Conservation (phyloP, 73 alveolate genomes). For the Diophrys appendiculata region DNA sequence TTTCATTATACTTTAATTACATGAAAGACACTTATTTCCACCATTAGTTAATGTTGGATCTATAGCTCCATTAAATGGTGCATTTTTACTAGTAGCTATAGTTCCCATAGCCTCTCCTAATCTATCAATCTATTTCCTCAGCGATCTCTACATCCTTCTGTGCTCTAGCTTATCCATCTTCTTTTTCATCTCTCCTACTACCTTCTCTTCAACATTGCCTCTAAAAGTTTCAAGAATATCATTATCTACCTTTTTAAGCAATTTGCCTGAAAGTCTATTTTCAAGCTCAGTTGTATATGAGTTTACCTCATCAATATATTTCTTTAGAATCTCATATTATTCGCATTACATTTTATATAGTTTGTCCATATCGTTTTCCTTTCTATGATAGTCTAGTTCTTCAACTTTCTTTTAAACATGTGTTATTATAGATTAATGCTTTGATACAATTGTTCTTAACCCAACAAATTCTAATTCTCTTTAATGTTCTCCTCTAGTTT, state of each 20-base stretch:
- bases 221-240: background rate
- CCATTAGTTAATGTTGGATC: background rate
- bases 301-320: background rate
- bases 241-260: background rate
- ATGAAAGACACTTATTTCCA: background rate
- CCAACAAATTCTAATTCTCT: background rate
- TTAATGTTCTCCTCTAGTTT: background rate
- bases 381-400: background rate
- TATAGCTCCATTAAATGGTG: background rate
- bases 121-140: background rate
- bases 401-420: background rate
- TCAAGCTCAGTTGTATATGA: background rate
- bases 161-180: background rate
- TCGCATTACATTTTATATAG: too few species aligned
- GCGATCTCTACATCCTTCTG: background rate
- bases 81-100: background rate
- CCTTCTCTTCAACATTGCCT: background rate
- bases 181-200: background rate
- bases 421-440: background rate
- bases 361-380: background rate
- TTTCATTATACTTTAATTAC: background rate
- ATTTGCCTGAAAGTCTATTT: background rate
- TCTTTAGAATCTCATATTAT: background rate
- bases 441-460: background rate
- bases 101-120: background rate